Conservation (phyloP, 108 stramenopile genomes). For the Cylindrotheca closterium region DNA sequence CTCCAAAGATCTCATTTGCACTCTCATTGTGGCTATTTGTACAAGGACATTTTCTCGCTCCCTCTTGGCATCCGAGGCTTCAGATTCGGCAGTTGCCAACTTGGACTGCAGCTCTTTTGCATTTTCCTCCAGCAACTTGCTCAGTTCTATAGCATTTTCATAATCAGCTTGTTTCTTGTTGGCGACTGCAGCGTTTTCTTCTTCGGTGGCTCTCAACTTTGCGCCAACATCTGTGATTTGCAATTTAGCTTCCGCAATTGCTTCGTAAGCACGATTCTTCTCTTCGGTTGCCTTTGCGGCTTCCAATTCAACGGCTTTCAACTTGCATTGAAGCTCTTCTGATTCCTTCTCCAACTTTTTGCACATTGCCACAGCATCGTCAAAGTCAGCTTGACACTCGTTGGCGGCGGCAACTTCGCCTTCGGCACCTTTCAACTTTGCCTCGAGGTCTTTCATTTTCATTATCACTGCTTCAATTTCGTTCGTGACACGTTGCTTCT, state of each 20-base stretch:
- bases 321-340: neutral
- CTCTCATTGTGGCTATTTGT: constrained; percentile 1
- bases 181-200: neutral
- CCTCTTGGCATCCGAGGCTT: neutral
- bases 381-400: neutral
- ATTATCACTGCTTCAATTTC: neutral
- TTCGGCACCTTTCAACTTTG: neutral
- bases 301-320: neutral
- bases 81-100: neutral
- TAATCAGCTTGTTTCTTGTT: constrained; percentile 3
- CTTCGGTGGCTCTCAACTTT: constrained; percentile 6
- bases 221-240: neutral
- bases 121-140: too few relatives aligned
- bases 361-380: constrained; percentile 11
- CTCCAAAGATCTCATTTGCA: neutral
- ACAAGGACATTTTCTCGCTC: neutral
- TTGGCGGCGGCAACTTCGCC: constrained; percentile 8
- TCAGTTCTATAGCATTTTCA: too few relatives aligned
- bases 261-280: neutral
- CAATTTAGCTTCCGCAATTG: constrained; percentile 10
- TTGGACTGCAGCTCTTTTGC: too few relatives aligned
- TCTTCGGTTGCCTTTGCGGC: too few relatives aligned
- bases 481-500: neutral
- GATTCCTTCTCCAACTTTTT: constrained; percentile 5
- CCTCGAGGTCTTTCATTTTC: constrained; percentile 3